phyloP scores from a whole-genome alignment of 2,329 filamentous ascomycete genomes.

The Beauveria sp. region DNA sequence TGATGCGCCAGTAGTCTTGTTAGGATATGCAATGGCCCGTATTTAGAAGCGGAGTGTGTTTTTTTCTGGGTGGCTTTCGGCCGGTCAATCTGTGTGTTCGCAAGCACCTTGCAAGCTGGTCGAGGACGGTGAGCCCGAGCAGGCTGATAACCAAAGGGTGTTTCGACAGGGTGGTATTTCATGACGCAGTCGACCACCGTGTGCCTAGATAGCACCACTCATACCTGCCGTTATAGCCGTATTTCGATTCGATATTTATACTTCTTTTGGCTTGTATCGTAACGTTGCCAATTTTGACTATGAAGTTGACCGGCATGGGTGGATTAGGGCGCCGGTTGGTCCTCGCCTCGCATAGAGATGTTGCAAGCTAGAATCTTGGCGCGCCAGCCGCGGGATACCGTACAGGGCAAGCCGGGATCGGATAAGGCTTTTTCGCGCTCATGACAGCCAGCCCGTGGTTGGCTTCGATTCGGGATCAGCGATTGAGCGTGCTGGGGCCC shows the following conservation, averaged over 20 bases:
- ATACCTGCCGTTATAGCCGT: neutral
- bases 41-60: neutral
- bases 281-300: neutral
- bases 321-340: neutral
- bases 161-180: neutral
- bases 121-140: too few species aligned
- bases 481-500: neutral
- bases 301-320: neutral
- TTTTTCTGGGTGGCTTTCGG: neutral
- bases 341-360: neutral
- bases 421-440: neutral
- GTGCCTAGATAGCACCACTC: neutral
- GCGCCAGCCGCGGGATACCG: neutral
- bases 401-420: constrained; percentile 2
- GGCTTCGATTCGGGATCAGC: neutral
- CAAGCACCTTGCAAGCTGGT: neutral
- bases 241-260: neutral
- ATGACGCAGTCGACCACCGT: neutral
- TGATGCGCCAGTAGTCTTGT: neutral
- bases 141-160: neutral
- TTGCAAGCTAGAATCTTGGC: neutral
- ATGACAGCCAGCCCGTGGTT: neutral
- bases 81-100: neutral
- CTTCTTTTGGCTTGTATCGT: neutral
- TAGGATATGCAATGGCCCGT: neutral